Base-by-base conservation (phyloP, 176 grass and related monocot species). In the Phoenix dactylifera region DNA sequence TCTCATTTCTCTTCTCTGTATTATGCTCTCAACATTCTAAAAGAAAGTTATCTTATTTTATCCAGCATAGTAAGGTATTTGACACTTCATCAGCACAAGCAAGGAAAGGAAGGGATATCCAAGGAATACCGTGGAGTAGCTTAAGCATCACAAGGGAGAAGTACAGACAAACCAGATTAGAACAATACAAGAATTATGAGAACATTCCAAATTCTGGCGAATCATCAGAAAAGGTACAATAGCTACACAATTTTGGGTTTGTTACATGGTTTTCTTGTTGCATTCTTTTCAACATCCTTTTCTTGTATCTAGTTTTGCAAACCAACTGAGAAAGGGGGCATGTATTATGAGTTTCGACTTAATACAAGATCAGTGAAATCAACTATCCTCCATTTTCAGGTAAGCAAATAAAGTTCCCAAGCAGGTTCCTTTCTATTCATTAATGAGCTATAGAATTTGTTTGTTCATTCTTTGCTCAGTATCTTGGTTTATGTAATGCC, bases 141-240 rank as follows among this genome's bases (percentile, higher is more conserved):
- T 60, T 98, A 60, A 59, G 63, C 64, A 83, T 93, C 68, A 83
- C 88, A 14, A 72, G 94, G 52, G 82, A 98, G 26, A 92, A 81
- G 58, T 98, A 89, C 67, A 80, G 94, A 26, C 70, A 98, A 62
- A 86, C 80, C 19, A 92, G 94, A 82, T 70, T 98, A 78, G 84
- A 93, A 18, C 81, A 92, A 70, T 98, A 98, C 74, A 98, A 89
- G 60, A 98, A 98, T 62, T 98, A 98, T 74, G 84, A 98, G 60
- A 98, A 98, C 55, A 59, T 92, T 48, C 55, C 73, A 52, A 72
- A 86, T 69, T 89, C 94, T 71, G 86, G 87, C 30, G 84, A 89
- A 84, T 74, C 55, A 81, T 89, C 86, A 63, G 77, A 72, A 35
- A 98, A 98, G 87, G 93, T 73, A 60, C 56, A 64, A 26, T 22